Conservation (phyloP, 2,329 filamentous ascomycete species). For the Fusarium sp. region DNA sequence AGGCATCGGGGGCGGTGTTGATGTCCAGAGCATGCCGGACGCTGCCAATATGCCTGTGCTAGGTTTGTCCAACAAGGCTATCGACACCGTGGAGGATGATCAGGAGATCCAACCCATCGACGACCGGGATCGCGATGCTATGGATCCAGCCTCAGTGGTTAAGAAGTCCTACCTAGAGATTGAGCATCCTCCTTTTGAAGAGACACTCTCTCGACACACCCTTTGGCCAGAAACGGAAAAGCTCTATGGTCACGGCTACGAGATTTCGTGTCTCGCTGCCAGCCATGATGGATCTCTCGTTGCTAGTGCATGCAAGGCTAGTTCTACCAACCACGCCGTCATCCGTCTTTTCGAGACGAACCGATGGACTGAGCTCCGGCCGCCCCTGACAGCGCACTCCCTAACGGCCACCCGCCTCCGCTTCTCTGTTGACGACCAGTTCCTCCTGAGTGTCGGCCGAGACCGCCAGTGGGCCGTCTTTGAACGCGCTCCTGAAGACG, state of each 20-base stretch:
- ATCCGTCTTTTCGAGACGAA: conserved; percentile 90
- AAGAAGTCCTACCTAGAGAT: conserved; percentile 73
- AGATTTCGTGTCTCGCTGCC: conserved; percentile 88
- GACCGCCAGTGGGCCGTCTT: conserved; percentile 95
- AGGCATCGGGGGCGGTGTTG: conserved; percentile 61
- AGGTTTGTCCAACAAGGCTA: conserved; percentile 94
- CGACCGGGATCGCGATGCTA: conserved; percentile 63
- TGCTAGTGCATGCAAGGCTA: conserved; percentile 93
- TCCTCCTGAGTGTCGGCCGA: conserved; percentile 87
- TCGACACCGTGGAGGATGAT: conserved; percentile 68
- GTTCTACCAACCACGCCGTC: conserved; percentile 92
- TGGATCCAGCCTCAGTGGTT: conserved; percentile 66
- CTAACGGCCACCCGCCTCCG: conserved; percentile 86
- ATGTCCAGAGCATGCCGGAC: conserved; percentile 73
- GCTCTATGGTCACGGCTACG: conserved; percentile 96
- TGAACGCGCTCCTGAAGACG: conserved; percentile 57
- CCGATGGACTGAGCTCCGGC: conserved; percentile 88
- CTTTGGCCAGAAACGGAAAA: conserved; percentile 98
- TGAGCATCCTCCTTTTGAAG: conserved; percentile 85
- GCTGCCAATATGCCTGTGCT: conserved; percentile 95
- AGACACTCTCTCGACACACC: conserved; percentile 88
- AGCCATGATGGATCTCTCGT: conserved; percentile 80
- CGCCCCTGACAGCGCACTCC: conserved; percentile 84
- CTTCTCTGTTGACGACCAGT: conserved; percentile 80
- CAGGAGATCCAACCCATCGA: conserved; percentile 58